These are phyloP conservation scores for Incumbomyces delicatus DNA, from an alignment of 2,329 filamentous ascomycete species.

Conservation along the genomic window DNA sequence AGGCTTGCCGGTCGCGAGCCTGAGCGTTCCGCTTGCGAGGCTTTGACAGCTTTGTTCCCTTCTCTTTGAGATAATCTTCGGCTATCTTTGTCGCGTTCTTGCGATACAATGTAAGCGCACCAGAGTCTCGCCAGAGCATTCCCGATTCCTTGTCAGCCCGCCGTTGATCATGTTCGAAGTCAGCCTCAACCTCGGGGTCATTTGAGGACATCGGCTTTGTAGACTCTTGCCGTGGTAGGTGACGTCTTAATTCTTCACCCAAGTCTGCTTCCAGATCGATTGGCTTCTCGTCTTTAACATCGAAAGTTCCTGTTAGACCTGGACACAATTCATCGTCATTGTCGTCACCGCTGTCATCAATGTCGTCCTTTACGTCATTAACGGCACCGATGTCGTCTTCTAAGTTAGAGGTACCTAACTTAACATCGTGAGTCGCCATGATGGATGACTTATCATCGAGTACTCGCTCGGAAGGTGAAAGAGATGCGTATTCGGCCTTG, in stretches of 20 bases:
- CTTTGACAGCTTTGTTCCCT: slow-evolving; percentile 13
- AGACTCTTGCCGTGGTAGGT: neutral
- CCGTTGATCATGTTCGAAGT: neutral
- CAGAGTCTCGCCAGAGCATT: slow-evolving; percentile 14
- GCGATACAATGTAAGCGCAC: slow-evolving; percentile 16
- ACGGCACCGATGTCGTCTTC: neutral
- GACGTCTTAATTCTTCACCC: slow-evolving; percentile 11
- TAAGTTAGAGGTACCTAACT: neutral
- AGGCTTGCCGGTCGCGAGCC: slow-evolving; percentile 1
- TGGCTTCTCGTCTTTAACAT: slow-evolving; percentile 11
- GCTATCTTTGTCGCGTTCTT: slow-evolving; percentile 17
- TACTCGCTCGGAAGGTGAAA: neutral
- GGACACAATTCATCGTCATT: neutral
- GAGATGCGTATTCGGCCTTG: neutral
- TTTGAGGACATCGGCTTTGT: neutral
- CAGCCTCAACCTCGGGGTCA: no score
- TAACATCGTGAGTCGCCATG: neutral
- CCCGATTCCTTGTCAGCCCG: slow-evolving; percentile 4
- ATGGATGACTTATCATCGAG: neutral
- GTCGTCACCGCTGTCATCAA: slow-evolving; percentile 3
- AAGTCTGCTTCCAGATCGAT: slow-evolving; percentile 16
- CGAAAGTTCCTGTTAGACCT: slow-evolving; percentile 10
- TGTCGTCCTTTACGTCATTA: neutral
- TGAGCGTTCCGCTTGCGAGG: neutral
- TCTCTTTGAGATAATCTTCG: slow-evolving; percentile 14